Conservation (phyloP, 2,329 filamentous ascomycete genomes). For the Cryphonectria japonica region DNA sequence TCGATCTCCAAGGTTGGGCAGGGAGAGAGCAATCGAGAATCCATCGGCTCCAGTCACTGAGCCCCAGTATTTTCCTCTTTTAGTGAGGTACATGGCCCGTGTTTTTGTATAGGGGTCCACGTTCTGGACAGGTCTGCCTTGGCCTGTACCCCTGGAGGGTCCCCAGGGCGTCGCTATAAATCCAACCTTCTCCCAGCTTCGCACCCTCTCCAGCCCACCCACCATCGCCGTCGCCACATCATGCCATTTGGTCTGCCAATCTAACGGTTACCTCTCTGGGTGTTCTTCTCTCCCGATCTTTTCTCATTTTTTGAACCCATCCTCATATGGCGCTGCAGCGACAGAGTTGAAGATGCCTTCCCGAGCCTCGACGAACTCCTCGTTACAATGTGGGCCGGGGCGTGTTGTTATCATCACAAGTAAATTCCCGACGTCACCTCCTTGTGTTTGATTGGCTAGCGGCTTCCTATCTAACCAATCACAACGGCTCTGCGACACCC, state of each 20-base stretch:
- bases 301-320: background rate
- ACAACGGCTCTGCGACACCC: background rate
- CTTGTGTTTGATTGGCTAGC: background rate
- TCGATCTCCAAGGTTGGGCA: background rate
- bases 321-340: background rate
- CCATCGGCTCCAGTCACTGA: background rate
- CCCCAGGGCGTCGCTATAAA: constrained; percentile 1
- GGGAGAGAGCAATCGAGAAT: background rate
- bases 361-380: background rate
- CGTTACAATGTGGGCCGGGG: background rate
- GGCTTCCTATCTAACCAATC: background rate
- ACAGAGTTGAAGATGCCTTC: background rate
- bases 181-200: background rate
- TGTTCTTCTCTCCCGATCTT: background rate
- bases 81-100: background rate
- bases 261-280: background rate
- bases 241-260: background rate
- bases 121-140: constrained; percentile 4
- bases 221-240: background rate
- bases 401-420: background rate
- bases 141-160: background rate
- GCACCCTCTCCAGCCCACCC: background rate
- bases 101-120: constrained; percentile 8
- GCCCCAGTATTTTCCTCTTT: constrained; percentile 4
- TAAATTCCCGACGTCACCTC: background rate